Conservation (phyloP, 306 rosid genomes). For the Cicer cuneatum region DNA sequence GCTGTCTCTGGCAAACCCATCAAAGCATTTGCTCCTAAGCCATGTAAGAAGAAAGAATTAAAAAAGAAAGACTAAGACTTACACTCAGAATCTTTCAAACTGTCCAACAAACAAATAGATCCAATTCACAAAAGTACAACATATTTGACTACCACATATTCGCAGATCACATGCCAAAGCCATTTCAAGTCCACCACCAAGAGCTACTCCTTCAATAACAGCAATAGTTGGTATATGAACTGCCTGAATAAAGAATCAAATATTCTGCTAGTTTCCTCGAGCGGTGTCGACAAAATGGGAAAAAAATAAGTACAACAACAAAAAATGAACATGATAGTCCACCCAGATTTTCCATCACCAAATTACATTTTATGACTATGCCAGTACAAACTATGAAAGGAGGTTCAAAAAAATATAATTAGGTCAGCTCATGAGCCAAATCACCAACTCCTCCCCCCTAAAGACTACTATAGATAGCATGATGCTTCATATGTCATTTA, state of each 20-base stretch:
- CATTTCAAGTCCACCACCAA: constrained; percentile 98
- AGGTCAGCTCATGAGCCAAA: constrained; percentile 19
- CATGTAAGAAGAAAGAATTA: constrained; percentile 42
- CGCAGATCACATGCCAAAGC: constrained; percentile 95
- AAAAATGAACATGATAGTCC: constrained; percentile 26
- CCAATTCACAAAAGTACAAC: constrained; percentile 23
- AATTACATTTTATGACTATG: not conserved
- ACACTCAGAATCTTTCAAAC: constrained; percentile 33
- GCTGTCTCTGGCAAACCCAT: constrained; percentile 96
- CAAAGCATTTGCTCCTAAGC: constrained; percentile 73
- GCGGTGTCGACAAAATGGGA: constrained; percentile 16
- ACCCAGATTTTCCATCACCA: constrained; percentile 11
- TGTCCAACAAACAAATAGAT: constrained; percentile 23
- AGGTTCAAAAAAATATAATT: not conserved
- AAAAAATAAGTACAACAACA: constrained; percentile 8
- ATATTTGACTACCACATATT: constrained; percentile 74
- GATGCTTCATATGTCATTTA: constrained; percentile 27
- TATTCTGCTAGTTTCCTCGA: constrained; percentile 37
- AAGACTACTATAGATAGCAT: constrained; percentile 10
- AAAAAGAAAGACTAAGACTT: constrained; percentile 32
- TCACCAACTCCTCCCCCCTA: not conserved
- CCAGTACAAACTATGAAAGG: constrained; percentile 13
- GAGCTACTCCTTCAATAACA: constrained; percentile 88
- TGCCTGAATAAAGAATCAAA: constrained; percentile 56
- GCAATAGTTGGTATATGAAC: constrained; percentile 82